A percentile compares a stretch with the other conserved stretches of the same genome.
phyloP scores from a whole-genome alignment of 148 eudicot species.

The Cornus controversa region DNA sequence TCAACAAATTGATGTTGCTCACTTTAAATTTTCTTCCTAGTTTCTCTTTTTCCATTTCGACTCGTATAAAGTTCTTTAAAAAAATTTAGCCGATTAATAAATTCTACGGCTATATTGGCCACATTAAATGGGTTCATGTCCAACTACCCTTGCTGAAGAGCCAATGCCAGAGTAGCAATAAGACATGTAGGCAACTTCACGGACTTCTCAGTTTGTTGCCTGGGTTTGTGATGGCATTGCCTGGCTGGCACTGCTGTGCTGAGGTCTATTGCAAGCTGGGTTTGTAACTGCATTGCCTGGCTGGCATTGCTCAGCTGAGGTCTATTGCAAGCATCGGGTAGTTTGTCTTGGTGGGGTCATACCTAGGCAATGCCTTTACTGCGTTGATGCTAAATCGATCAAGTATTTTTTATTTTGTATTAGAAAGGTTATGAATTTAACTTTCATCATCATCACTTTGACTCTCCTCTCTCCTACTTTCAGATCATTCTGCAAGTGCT shows the following conservation, averaged over 20 bases:
- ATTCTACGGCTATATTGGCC: no score
- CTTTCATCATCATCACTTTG: slow-evolving; percentile 7
- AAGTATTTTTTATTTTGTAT: neutral
- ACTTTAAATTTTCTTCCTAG: no score
- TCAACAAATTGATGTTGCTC: no score
- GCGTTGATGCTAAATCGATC: neutral
- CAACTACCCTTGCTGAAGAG: neutral
- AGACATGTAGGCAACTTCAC: neutral
- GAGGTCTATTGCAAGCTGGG: no score
- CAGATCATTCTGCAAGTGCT: slow-evolving; percentile 94
- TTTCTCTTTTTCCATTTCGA: no score
- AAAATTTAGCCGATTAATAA: no score
- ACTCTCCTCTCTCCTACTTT: slow-evolving; percentile 7
- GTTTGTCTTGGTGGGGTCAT: neutral
- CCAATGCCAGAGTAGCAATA: neutral
- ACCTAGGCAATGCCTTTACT: neutral
- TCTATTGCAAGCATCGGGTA: neutral
- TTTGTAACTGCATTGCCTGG: no score
- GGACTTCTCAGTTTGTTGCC: no score
- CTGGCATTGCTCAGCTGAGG: neutral
- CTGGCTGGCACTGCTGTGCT: no score
- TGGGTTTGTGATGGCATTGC: neutral
- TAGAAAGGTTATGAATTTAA: neutral
- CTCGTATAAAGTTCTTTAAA: no score
- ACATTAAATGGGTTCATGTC: no score